phyloP scores from a whole-genome alignment of 2,329 filamentous ascomycete genomes.

The Pyrenochaeta sp. region DNA sequence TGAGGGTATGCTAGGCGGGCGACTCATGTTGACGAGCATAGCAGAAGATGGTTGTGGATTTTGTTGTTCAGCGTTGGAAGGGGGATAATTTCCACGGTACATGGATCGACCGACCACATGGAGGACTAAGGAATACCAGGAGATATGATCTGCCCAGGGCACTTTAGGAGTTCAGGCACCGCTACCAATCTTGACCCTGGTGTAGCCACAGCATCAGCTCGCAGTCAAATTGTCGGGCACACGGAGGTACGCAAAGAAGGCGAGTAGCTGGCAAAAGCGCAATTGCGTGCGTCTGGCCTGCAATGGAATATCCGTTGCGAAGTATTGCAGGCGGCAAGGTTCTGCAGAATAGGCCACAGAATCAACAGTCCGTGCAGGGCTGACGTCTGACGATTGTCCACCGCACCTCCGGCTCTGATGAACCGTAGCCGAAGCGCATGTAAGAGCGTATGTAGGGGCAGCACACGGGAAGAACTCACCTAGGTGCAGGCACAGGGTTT shows the following conservation, averaged over 20 bases:
- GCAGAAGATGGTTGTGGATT: slow-evolving; percentile 31
- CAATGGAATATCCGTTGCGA: slow-evolving; percentile 42
- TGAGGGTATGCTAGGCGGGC: slow-evolving; percentile 84
- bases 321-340: slow-evolving; percentile 47
- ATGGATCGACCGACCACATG: slow-evolving; percentile 44
- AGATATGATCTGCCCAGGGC: slow-evolving; percentile 35
- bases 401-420: slow-evolving; percentile 43
- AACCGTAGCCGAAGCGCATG: slow-evolving; percentile 44
- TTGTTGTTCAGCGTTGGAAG: slow-evolving; percentile 37
- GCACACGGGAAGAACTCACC: slow-evolving; percentile 37
- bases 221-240: slow-evolving; percentile 40
- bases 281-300: slow-evolving; percentile 45
- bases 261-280: slow-evolving; percentile 38
- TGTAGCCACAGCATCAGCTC: slow-evolving; percentile 45
- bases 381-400: slow-evolving; percentile 46
- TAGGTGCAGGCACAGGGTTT: slow-evolving; percentile 32
- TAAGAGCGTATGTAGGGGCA: slow-evolving; percentile 32
- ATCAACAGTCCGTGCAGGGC: slow-evolving; percentile 50
- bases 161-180: slow-evolving; percentile 38
- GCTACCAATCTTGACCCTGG: slow-evolving; percentile 34
- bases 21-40: slow-evolving; percentile 75
- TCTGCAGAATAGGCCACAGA: slow-evolving; percentile 45
- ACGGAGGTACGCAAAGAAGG: slow-evolving; percentile 40
- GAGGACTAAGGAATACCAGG: slow-evolving; percentile 40
- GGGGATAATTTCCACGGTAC: slow-evolving; percentile 43